Evolutionary conservation across 805 yeast genomes (phyloP), one percentile per base, ranked within the genome.

Genomic region (Zygotorulaspora florentina): DNA sequence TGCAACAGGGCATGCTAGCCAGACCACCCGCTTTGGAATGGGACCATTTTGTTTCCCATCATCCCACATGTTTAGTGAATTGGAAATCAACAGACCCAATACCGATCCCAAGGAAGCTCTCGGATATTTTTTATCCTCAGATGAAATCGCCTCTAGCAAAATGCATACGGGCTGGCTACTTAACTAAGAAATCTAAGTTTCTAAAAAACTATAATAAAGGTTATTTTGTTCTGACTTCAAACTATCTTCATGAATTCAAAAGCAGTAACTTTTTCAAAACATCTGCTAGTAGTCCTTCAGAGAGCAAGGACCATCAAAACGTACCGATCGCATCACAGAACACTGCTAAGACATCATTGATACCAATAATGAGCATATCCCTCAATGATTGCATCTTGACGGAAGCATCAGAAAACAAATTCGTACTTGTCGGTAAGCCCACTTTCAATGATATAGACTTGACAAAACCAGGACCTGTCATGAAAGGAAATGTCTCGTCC

Each of bases 161-260:
- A 62, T 78, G 74, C 62, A 72, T 83, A 16, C 67, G 80, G 50
- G 79, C 81, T 39, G 88, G 88, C 0, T 71, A 65, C 48, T 62
- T 83, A 50, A 77, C 76, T 49, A 77, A 83, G 61, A 76, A 83
- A 60, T 76, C 83, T 28, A 81, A 82, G 59, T 76, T 72, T 54
- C 64, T 81, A 52, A 80, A 80, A 62, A 78, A 77, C 41, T 81
- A 81, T 62, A 72, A 79, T 2, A 73, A 74, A 52, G 80, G 81
- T 33, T 83, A 79, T 72, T 83, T 80, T 53, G 85, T 83, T 11
- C 68, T 83, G 46, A 81, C 88, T 4, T 79, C 84, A 55, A 80
- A 79, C 56, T 82, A 72, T 50, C 61, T 83, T 31, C 88, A 82
- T 62, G 88, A 83, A 61, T 83, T 82, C 64, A 79, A 76, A 56